Base-by-base conservation (phyloP, 106 monocot species). In the Platanthera guangdongensis region DNA sequence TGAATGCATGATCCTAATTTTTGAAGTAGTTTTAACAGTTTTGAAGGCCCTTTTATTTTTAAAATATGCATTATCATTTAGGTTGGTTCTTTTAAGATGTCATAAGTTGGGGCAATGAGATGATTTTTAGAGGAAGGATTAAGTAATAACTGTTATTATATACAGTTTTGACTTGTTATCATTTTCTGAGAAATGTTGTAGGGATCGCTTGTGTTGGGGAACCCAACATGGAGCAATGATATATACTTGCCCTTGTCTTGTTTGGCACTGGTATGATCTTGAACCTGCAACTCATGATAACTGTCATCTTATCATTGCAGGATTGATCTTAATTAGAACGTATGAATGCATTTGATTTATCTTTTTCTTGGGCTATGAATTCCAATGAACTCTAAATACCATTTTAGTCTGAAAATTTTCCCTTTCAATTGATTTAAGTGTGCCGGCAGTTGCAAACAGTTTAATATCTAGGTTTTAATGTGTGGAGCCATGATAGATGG, bases 191-290 rank as follows among this genome's bases (percentile, higher is more conserved):
- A 78, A 71, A 55, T 57, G 69, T 78, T 78, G 78, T 78, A 78
- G 78, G 71, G 71, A 71, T 71, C 52, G 71, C 71, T 52, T 71
- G 69, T 78, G 71, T 71, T 78, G 78, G 78, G 71, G 70, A 71
- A 39, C 32, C 47, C 71, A 69, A 71, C 70, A 78, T 16, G 69
- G 50, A 52, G 78, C 54, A 71, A 54, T 47, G 63, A 30, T 71
- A 57, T 78, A 78, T 71, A 25, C 59, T 11, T 18, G 9, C 71
- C 71, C 52, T 52, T 78, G 53, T 71, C 68, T 52, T 47, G 18
- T 19, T 47, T 78, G 78, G 71, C 54, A 54, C 71, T 78, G 78
- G 78, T 78, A 78, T 78, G 78, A 50, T 68, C 53, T 71, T 70
- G n/a, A 70, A 78, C 54, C 71, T 78, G 47, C 52, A 53, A 62